A percentile compares a stretch with the other conserved stretches of the same genome.
These are phyloP conservation scores for Neurospora hispaniola DNA, from an alignment of 495 filamentous ascomycete species.

Conservation along the genomic window DNA sequence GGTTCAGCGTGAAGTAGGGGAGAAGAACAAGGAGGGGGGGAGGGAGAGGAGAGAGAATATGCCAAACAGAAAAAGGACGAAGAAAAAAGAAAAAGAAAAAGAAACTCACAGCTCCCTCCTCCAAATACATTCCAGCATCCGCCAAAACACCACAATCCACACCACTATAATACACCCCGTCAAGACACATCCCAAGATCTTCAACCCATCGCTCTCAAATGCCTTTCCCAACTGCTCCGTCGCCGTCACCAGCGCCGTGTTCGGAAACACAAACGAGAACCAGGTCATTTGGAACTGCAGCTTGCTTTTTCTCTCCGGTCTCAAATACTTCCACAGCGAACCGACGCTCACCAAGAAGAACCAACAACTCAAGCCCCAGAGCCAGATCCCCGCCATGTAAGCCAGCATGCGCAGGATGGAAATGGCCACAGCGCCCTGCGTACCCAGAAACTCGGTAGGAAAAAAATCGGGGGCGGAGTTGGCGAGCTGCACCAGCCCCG, in stretches of 20 bases:
- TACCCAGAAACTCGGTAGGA: conserved; percentile 27
- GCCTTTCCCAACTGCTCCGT: conserved; percentile 62
- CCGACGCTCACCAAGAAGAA: conserved; percentile 75
- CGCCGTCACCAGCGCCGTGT: conserved; percentile 62
- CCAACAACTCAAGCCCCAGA: conserved; percentile 78
- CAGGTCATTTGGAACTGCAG: conserved; percentile 80
- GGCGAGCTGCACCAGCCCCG: conserved; percentile 46
- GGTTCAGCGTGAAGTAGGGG: not conserved
- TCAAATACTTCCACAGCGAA: conserved; percentile 64
- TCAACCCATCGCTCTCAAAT: conserved; percentile 49
- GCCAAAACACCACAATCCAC: conserved; percentile 57
- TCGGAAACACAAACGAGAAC: conserved; percentile 83
- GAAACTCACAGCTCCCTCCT: conserved; percentile 34
- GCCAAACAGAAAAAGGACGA: not conserved
- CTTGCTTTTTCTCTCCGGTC: conserved; percentile 31
- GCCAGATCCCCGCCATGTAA: conserved; percentile 53
- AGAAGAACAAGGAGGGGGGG: not conserved
- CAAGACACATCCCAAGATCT: conserved; percentile 58
- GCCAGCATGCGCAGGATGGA: conserved; percentile 31
- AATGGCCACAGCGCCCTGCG: conserved; percentile 18
- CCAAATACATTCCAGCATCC: conserved; percentile 61
- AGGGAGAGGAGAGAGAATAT: not conserved
- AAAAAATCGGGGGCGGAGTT: conserved; percentile 28
- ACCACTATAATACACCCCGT: conserved; percentile 50
- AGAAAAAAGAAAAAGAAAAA: not conserved